A percentile compares a stretch with the other conserved stretches of the same genome.
Evolutionary conservation across 305 asterid genomes (phyloP).

Genomic region (Petunia hybrid): DNA sequence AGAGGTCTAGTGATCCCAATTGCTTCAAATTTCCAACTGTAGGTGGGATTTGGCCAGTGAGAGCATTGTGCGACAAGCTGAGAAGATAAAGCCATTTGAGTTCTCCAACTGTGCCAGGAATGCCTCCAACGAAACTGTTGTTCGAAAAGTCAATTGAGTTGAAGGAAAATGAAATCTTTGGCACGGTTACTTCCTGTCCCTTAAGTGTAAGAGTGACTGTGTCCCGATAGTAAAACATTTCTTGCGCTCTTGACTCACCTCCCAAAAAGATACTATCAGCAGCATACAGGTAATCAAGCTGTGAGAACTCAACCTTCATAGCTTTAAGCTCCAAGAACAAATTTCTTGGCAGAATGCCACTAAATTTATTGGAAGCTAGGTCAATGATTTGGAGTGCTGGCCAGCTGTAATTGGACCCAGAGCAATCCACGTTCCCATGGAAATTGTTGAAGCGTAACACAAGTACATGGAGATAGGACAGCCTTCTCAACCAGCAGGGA

Average conservation of each 20-base stretch:
- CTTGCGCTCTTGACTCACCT: too few relatives aligned
- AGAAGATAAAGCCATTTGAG: neutral
- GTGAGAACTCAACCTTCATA: neutral
- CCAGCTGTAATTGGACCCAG: neutral
- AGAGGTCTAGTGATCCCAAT: neutral
- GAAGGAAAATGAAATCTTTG: neutral
- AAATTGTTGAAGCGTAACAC: neutral
- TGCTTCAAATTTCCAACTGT: too few relatives aligned
- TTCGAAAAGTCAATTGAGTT: constrained; percentile 23
- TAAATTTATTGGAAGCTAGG: constrained; percentile 23
- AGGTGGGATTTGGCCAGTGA: too few relatives aligned
- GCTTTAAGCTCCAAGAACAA: neutral
- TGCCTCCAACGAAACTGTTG: constrained; percentile 25
- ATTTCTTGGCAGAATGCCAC: too few relatives aligned
- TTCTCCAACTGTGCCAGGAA: constrained; percentile 23
- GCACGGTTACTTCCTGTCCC: neutral
- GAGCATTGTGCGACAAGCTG: too few relatives aligned
- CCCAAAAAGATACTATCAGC: neutral
- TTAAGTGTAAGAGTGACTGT: neutral
- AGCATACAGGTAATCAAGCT: neutral
- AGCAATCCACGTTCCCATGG: neutral
- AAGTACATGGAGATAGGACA: constrained; percentile 15
- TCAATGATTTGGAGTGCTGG: constrained; percentile 34
- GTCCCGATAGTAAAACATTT: neutral
- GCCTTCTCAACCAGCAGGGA: neutral